phyloP scores from a whole-genome alignment of 1,139 yeast species.

The Debaryomyces fabryi region DNA sequence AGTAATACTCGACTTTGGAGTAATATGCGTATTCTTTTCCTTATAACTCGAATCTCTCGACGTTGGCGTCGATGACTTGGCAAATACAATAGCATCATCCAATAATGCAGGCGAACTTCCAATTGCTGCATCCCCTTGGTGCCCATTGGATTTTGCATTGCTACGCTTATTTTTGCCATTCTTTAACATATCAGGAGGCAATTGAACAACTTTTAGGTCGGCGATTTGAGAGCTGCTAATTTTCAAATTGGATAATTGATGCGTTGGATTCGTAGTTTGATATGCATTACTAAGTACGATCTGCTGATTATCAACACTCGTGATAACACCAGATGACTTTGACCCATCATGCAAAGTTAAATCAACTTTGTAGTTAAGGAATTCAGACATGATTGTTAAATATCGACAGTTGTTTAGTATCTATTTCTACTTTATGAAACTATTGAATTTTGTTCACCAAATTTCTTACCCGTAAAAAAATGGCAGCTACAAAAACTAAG shows the following conservation, averaged over 20 bases:
- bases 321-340: conserved; percentile 48
- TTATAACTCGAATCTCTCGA: conserved; percentile 10
- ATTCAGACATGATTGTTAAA: conserved; percentile 36
- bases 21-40: conserved; percentile 3
- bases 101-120: conserved; percentile 11
- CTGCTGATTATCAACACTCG: conserved; percentile 42
- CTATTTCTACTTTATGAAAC: background rate
- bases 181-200: conserved; percentile 42
- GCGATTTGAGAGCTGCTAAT: conserved; percentile 39
- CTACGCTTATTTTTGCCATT: conserved; percentile 10
- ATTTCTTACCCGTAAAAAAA: background rate
- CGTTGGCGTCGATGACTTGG: conserved; percentile 19
- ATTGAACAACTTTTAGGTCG: conserved; percentile 52
- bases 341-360: conserved; percentile 50
- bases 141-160: conserved; percentile 6
- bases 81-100: conserved; percentile 34
- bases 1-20: conserved; percentile 2
- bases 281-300: conserved; percentile 42
- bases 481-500: background rate
- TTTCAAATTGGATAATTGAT: conserved; percentile 23
- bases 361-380: conserved; percentile 57
- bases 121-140: conserved; percentile 7
- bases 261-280: conserved; percentile 22
- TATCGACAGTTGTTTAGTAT: background rate
- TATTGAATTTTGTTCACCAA: background rate